A percentile compares a stretch with the other conserved stretches of the same genome.
Evolutionary conservation across 2,329 filamentous ascomycete species (phyloP).

Genomic region (Lachnum nothofagi): DNA sequence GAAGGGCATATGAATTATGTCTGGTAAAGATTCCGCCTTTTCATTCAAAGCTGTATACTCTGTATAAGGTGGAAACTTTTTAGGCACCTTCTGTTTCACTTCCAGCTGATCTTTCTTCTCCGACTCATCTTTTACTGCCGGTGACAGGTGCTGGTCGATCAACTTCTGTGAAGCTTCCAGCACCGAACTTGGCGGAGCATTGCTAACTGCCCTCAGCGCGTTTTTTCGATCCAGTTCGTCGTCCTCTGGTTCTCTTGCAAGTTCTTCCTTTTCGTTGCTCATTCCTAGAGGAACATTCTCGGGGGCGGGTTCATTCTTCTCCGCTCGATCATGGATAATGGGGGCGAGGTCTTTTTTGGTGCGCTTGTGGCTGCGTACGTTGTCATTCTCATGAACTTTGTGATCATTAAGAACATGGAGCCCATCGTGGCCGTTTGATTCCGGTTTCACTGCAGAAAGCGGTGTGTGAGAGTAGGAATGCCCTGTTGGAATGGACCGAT

Average conservation of each 20-base stretch:
- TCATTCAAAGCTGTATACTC: conserved; percentile 11
- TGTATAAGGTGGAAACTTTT: conserved; percentile 13
- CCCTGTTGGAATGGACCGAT: too few relatives aligned
- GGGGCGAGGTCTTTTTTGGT: too few relatives aligned
- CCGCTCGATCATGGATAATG: too few relatives aligned
- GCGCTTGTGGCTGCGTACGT: too few relatives aligned
- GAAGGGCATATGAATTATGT: conserved; percentile 39
- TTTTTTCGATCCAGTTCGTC: background rate
- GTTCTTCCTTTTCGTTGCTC: too few relatives aligned
- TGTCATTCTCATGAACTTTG: too few relatives aligned
- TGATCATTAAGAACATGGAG: too few relatives aligned
- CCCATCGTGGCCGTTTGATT: too few relatives aligned
- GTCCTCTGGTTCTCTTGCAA: conserved; percentile 5
- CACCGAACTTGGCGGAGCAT: conserved; percentile 2
- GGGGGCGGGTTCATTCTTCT: too few relatives aligned
- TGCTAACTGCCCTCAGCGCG: background rate
- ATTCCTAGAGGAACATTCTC: too few relatives aligned
- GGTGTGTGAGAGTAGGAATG: too few relatives aligned
- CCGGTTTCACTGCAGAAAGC: too few relatives aligned
- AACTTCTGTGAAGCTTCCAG: conserved; percentile 9
- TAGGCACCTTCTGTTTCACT: background rate
- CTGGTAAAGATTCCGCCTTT: conserved; percentile 32
- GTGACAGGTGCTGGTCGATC: conserved; percentile 8
- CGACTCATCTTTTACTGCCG: background rate
- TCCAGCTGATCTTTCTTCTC: background rate